A percentile compares a stretch with the other conserved stretches of the same genome.
phyloP scores from a whole-genome alignment of 352 stramenopile genomes.

The Phytophthora cryptogea region DNA sequence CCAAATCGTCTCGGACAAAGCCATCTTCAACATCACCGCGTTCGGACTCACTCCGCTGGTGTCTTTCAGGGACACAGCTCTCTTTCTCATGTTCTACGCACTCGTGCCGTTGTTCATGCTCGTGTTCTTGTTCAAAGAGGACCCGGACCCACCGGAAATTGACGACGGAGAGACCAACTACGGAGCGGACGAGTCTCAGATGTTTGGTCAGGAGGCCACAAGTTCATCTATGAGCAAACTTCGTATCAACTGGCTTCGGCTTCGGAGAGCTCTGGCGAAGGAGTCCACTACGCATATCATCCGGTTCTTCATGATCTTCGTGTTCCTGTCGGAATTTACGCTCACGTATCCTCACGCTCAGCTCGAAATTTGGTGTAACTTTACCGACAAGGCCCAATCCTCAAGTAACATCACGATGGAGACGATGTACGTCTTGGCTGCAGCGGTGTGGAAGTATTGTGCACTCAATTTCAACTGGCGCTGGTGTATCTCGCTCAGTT shows the following conservation, averaged over 20 bases:
- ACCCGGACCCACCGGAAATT: slow-evolving; percentile 33
- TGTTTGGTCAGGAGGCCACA: slow-evolving; percentile 2
- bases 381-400: slow-evolving; percentile 46
- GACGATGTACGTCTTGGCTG: slow-evolving; percentile 44
- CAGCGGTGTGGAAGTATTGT: slow-evolving; percentile 52
- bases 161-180: slow-evolving; percentile 24
- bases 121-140: slow-evolving; percentile 47
- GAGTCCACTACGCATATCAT: slow-evolving; percentile 50
- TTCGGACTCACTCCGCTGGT: slow-evolving; percentile 49
- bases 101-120: slow-evolving; percentile 45
- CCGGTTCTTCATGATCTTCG: slow-evolving; percentile 62
- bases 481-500: slow-evolving; percentile 22
- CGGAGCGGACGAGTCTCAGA: slow-evolving; percentile 4
- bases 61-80: slow-evolving; percentile 46
- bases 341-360: slow-evolving; percentile 51
- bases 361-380: slow-evolving; percentile 47
- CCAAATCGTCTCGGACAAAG: slow-evolving; percentile 48
- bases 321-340: slow-evolving; percentile 64
- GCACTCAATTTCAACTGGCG: slow-evolving; percentile 57
- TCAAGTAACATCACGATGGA: slow-evolving; percentile 55
- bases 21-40: slow-evolving; percentile 55
- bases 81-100: slow-evolving; percentile 57
- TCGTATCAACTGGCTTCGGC: slow-evolving; percentile 20
- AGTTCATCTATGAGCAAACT: slow-evolving; percentile 10
- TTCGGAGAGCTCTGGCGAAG: slow-evolving; percentile 39